Evolutionary conservation across 441 rosid species (phyloP).

Genomic region (Gossypium trilobum): DNA sequence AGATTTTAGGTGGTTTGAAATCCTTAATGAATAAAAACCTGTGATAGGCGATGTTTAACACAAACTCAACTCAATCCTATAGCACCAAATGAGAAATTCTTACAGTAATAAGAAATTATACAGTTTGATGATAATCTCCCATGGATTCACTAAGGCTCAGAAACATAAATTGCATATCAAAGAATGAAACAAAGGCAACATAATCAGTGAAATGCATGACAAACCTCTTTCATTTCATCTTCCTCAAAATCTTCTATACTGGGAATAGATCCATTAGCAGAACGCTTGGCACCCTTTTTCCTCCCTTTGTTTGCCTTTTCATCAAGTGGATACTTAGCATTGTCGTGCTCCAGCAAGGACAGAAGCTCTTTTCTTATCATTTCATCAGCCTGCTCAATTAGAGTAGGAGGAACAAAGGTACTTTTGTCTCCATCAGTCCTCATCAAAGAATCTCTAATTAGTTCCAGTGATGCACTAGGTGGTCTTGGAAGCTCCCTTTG

Average conservation of each 20-base stretch:
- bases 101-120: neutral
- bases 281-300: slow-evolving; percentile 63
- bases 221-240: slow-evolving; percentile 64
- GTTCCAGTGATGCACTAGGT: slow-evolving; percentile 73
- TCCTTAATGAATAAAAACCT: neutral
- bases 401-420: slow-evolving; percentile 82
- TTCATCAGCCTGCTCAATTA: slow-evolving; percentile 83
- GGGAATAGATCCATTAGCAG: slow-evolving; percentile 47
- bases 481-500: slow-evolving; percentile 97
- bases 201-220: slow-evolving; percentile 5
- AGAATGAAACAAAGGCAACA: neutral
- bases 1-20: neutral
- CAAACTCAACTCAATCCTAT: neutral
- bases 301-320: slow-evolving; percentile 56
- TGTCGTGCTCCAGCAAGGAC: slow-evolving; percentile 72
- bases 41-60: neutral
- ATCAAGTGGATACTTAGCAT: slow-evolving; percentile 90
- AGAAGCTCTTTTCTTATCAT: slow-evolving; percentile 71
- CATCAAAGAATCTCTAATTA: slow-evolving; percentile 68
- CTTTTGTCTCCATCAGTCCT: slow-evolving; percentile 83
- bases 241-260: slow-evolving; percentile 72
- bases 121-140: neutral
- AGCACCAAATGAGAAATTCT: neutral
- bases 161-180: neutral
- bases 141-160: neutral